A percentile compares a stretch with the other conserved stretches of the same genome.
phyloP scores from a whole-genome alignment of 257 asterid genomes.

The Apocynum venetum region DNA sequence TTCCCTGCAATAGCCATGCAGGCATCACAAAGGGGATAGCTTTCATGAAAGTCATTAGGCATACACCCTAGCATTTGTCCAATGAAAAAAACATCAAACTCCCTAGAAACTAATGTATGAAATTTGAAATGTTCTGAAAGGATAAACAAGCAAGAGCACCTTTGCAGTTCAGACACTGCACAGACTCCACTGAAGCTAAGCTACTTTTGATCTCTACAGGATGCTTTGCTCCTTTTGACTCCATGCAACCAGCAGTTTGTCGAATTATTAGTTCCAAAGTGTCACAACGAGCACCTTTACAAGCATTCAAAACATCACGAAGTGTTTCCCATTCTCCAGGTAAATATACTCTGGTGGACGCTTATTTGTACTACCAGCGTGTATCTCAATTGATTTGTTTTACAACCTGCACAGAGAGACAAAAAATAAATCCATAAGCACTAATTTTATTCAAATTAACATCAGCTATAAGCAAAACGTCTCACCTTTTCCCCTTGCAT shows the following conservation, averaged over 20 bases:
- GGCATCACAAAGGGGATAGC: constrained; percentile 52
- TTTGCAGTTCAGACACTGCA: constrained; percentile 55
- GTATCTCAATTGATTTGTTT: constrained; percentile 72
- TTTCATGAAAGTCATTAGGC: constrained; percentile 42
- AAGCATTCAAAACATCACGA: constrained; percentile 62
- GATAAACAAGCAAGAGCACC: constrained; percentile 36
- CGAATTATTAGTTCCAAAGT: constrained; percentile 51
- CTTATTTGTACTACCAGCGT: constrained; percentile 72
- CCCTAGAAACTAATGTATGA: constrained; percentile 2
- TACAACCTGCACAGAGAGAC: constrained; percentile 48
- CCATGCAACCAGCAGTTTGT: constrained; percentile 48
- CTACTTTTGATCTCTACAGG: background rate
- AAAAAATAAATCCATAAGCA: constrained; percentile 20
- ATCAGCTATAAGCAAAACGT: background rate
- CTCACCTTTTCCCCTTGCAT: constrained; percentile 67
- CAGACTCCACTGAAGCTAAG: constrained; percentile 3
- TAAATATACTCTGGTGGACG: constrained; percentile 74
- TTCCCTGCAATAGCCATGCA: constrained; percentile 40
- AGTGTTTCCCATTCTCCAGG: constrained; percentile 74
- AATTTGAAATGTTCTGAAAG: background rate
- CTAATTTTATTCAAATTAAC: constrained; percentile 4
- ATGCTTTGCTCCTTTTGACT: constrained; percentile 6
- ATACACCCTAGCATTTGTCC: constrained; percentile 35
- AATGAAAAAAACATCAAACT: constrained; percentile 1
- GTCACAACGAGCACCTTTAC: constrained; percentile 51